phyloP scores from a whole-genome alignment of 2,329 filamentous ascomycete genomes.

The Pyricularia grisea region DNA sequence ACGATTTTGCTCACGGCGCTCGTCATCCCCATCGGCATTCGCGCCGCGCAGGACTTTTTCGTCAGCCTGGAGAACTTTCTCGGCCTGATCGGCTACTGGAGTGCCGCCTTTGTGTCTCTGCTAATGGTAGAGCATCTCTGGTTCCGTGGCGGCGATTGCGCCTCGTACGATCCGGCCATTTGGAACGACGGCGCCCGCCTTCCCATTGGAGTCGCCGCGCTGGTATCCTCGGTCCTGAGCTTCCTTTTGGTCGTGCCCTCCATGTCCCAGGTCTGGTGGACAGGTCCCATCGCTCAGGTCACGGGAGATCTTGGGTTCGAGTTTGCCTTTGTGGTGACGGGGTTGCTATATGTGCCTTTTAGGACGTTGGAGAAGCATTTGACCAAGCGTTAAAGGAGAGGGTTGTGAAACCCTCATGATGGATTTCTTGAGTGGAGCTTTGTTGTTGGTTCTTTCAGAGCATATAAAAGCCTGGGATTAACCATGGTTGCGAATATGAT shows the following conservation, averaged over 20 bases:
- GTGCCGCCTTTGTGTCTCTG: conserved; percentile 29
- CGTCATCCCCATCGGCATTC: conserved; percentile 31
- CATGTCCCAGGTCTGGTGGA: conserved; percentile 33
- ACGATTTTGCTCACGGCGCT: conserved; percentile 27
- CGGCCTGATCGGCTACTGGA: conserved; percentile 35
- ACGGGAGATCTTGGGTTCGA: conserved; percentile 38
- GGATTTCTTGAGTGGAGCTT: neutral
- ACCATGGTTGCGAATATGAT: too few species aligned
- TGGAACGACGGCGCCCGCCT: conserved; percentile 16
- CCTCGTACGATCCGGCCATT: conserved; percentile 11
- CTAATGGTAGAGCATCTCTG: conserved; percentile 21
- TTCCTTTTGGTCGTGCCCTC: conserved; percentile 25
- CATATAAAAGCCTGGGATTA: neutral
- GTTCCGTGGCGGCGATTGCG: conserved; percentile 13
- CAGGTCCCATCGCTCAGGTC: conserved; percentile 29
- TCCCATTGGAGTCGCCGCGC: conserved; percentile 17
- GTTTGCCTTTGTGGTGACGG: conserved; percentile 29
- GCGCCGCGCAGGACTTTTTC: conserved; percentile 26
- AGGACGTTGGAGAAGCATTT: conserved; percentile 21
- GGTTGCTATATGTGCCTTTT: conserved; percentile 30
- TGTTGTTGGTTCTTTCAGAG: neutral
- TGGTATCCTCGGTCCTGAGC: conserved; percentile 11
- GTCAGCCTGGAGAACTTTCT: conserved; percentile 33
- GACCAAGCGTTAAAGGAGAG: neutral
- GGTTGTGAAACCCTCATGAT: neutral